phyloP scores from a whole-genome alignment of 2,329 filamentous ascomycete species.

The Fonsecaea multimorphosa region DNA sequence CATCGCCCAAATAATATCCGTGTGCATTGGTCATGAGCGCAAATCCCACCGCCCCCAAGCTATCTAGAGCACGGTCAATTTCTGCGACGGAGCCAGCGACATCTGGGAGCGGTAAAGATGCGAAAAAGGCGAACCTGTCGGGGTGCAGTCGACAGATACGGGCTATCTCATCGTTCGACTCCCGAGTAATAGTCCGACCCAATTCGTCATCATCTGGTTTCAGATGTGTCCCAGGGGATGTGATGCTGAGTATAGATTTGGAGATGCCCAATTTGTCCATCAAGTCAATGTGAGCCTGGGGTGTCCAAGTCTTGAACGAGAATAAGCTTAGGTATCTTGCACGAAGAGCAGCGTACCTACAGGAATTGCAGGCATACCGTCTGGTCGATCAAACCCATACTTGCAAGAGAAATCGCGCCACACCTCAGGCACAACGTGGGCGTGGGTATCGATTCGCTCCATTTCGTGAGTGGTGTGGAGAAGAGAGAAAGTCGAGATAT shows the following conservation, averaged over 20 bases:
- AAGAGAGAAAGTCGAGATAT: not conserved
- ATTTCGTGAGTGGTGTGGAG: conserved; percentile 1
- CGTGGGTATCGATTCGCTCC: conserved; percentile 29
- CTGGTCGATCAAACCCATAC: conserved; percentile 21
- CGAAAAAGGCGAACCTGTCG: conserved; percentile 58
- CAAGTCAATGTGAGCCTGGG: conserved; percentile 54
- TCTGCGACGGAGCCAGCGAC: conserved; percentile 55
- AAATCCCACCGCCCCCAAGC: conserved; percentile 56
- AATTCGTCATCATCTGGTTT: conserved; percentile 43
- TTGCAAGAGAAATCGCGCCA: conserved; percentile 23
- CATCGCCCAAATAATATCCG: conserved; percentile 59
- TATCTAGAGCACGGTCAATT: conserved; percentile 50
- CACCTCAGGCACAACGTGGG: conserved; percentile 22
- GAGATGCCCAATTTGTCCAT: conserved; percentile 57
- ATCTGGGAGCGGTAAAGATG: conserved; percentile 59
- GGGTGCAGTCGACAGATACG: conserved; percentile 36
- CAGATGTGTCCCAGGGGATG: conserved; percentile 59
- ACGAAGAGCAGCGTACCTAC: conserved; percentile 1
- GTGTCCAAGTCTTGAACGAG: conserved; percentile 50
- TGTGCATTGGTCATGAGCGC: conserved; percentile 59
- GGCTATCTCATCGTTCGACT: conserved; percentile 42
- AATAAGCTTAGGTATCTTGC: not conserved
- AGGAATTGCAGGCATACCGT: conserved; percentile 27
- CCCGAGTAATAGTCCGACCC: conserved; percentile 46
- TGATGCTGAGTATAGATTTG: conserved; percentile 61